Base-by-base conservation (phyloP, 2,329 filamentous ascomycete genomes). In the Celoporthe dispersa region DNA sequence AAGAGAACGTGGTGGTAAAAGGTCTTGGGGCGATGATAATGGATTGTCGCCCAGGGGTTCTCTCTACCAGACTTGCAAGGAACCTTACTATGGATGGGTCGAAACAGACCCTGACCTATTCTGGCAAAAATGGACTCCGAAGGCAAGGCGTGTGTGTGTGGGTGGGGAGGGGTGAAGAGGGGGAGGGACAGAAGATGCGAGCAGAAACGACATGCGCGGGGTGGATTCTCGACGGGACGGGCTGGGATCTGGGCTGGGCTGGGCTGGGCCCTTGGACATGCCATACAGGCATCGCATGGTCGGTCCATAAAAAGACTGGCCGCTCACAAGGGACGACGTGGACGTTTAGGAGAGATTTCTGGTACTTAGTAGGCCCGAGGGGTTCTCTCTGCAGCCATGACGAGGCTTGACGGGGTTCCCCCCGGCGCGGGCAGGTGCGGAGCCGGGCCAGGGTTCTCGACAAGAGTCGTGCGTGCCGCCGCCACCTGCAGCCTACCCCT, bases 101-200 rank as follows among this genome's bases (percentile, higher is more conserved):
- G 82, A 84, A 83, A 83, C 80, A 82, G 78, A 76, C 78, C 79
- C 79, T 79, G 80, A 79, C 77, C 78, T 78, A 76, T 77, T 79
- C 78, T 77, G 62, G 70, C 57, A 39, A 22, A 77, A 71, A 69
- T 74, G 74, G 73, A 72, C 73, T 75, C 70, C 73, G 70, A 75
- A 74, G 74, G n/a, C n/a, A n/a, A n/a, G n/a, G n/a, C n/a, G 75
- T 62, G 72, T 73, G 75, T 28, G 25, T 65, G 72, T 73, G 75
- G 5, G n/a, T n/a, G 25, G 53, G 53, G 53, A 2, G 28, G 12
- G 53, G 25, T 3, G 14, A 6, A 3, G 48, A 22, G 16, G 16
- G 44, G 2, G 8, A 11, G 12, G 37, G 37, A 11, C 37, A 39
- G 7, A 7, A 55, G 51, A 55, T 12, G 51, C 76, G 77, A 77